A percentile compares a stretch with the other conserved stretches of the same genome.
These are phyloP conservation scores for Phytophthora pistaciae DNA, from an alignment of 352 stramenopile species.

Conservation along the genomic window DNA sequence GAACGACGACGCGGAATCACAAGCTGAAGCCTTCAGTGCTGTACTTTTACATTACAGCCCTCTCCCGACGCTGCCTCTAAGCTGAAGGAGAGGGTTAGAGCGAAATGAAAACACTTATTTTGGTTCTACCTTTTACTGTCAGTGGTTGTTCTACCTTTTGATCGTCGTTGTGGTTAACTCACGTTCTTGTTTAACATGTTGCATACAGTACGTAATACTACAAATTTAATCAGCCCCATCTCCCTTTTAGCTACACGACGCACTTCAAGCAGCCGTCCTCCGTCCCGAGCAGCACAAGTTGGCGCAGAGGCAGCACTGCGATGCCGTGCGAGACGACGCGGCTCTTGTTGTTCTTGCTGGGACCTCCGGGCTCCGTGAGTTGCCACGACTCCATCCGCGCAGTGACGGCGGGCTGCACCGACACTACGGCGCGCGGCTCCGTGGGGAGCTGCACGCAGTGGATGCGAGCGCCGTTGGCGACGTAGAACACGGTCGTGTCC, in stretches of 20 bases:
- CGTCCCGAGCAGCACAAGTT: conserved; percentile 65
- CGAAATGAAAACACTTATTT: conserved; percentile 34
- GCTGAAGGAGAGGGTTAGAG: conserved; percentile 9
- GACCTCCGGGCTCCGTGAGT: conserved; percentile 45
- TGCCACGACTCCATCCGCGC: conserved; percentile 62
- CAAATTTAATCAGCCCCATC: not conserved
- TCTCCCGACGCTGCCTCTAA: not conserved
- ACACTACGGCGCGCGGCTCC: conserved; percentile 38
- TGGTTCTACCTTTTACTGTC: conserved; percentile 11
- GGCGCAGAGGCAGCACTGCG: conserved; percentile 62
- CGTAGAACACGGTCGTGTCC: conserved; percentile 57
- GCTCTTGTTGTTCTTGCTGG: conserved; percentile 54
- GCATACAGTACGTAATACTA: not conserved
- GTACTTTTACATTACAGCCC: conserved; percentile 41
- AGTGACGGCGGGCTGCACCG: conserved; percentile 10
- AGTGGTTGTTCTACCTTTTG: not conserved
- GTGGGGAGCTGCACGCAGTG: conserved; percentile 48
- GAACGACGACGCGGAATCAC: conserved; percentile 2
- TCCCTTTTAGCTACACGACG: conserved; percentile 32
- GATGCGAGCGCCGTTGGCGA: conserved; percentile 50
- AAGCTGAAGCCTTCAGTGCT: conserved; percentile 23
- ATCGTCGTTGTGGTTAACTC: not conserved
- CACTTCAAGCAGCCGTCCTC: conserved; percentile 77
- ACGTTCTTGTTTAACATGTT: not conserved
- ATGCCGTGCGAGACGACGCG: conserved; percentile 52